These are phyloP conservation scores for Aspergillus fijiensis DNA, from an alignment of 2,329 filamentous ascomycete genomes.

Conservation along the genomic window DNA sequence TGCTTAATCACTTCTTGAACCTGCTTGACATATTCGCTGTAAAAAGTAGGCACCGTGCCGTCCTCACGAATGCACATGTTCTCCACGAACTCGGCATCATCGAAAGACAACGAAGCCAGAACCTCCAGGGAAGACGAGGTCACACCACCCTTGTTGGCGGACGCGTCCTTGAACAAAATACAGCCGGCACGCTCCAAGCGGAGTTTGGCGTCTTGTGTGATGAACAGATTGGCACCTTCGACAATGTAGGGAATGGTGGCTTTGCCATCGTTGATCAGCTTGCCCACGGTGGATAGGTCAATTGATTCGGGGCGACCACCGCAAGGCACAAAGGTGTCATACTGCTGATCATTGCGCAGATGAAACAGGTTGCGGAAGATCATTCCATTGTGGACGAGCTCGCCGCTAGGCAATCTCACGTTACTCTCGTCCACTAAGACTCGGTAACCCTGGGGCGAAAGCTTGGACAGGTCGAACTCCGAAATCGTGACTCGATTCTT, in stretches of 20 bases:
- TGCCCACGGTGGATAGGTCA: conserved; percentile 81
- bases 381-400: conserved; percentile 85
- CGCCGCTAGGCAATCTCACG: conserved; percentile 81
- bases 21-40: conserved; percentile 85
- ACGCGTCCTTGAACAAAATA: conserved; percentile 95
- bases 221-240: conserved; percentile 96
- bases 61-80: conserved; percentile 88
- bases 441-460: conserved; percentile 85
- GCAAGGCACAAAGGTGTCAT: conserved; percentile 91
- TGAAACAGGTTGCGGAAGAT: conserved; percentile 98
- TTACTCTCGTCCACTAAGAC: conserved; percentile 90
- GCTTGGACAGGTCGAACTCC: conserved; percentile 79
- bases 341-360: conserved; percentile 71
- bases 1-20: conserved; percentile 89
- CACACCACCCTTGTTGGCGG: conserved; percentile 97
- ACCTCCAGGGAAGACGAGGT: conserved; percentile 97
- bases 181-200: conserved; percentile 93
- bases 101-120: conserved; percentile 88
- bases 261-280: conserved; percentile 89
- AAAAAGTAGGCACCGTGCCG: conserved; percentile 82
- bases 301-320: conserved; percentile 96
- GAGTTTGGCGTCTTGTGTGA: conserved; percentile 96
- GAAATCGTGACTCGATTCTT: conserved; percentile 86
- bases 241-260: conserved; percentile 88
- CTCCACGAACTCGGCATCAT: conserved; percentile 81